Evolutionary conservation across 257 asterid genomes (phyloP).

Genomic region (Nicotiana benthamiana): DNA sequence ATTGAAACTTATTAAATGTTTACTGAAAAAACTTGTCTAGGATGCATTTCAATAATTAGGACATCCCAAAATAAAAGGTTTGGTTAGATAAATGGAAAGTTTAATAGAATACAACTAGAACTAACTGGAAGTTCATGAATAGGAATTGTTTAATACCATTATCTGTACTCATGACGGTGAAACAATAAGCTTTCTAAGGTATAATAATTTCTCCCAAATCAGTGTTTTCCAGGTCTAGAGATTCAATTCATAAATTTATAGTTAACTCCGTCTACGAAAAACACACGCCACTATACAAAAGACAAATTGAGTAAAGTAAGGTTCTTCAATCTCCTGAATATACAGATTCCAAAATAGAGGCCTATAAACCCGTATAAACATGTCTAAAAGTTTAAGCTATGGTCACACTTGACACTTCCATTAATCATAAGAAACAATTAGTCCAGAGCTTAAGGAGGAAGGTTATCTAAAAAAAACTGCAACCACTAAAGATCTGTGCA

Average conservation of each 20-base stretch:
- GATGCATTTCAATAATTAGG: neutral
- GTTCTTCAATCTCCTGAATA: neutral
- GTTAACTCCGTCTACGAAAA: neutral
- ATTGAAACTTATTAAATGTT: neutral
- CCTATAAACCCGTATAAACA: neutral
- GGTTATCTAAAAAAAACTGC: neutral
- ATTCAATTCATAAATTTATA: neutral
- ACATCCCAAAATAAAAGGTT: neutral
- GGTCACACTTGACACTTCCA: neutral
- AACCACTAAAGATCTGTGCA: neutral
- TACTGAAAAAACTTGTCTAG: neutral
- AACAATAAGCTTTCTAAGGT: neutral
- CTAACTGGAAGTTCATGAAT: neutral
- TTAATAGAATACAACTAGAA: neutral
- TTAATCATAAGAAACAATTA: neutral
- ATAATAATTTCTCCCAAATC: too few relatives aligned
- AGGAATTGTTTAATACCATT: neutral
- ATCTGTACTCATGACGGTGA: neutral
- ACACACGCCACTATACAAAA: neutral
- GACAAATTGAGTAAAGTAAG: neutral
- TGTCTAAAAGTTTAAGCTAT: neutral
- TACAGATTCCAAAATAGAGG: neutral
- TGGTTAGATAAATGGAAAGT: neutral
- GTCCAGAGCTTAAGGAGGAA: neutral
- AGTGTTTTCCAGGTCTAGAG: neutral